Evolutionary conservation across 257 asterid genomes (phyloP), one percentile per base, ranked within the genome.

Genomic region (Solanum ossicruentum): DNA sequence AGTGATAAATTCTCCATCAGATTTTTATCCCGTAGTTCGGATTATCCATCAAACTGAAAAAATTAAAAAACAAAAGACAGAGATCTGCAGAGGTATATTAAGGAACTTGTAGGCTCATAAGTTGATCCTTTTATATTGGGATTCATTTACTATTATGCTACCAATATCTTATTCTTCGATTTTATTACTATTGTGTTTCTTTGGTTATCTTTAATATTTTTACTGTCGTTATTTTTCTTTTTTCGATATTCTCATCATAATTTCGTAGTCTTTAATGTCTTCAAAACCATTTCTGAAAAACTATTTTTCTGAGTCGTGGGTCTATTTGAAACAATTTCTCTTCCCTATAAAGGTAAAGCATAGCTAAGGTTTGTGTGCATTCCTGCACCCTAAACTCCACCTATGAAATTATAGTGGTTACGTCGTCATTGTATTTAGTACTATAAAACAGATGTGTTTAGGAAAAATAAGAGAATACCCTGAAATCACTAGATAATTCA

Each of bases 401-500:
- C 36, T 32, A 32, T 32, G 36, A 32, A 32, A 47, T 47, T 47
- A 10, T 47, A 47, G 4, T 10, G 12, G 51, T 9, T 47, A 47
- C 3, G 1, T 47, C 0, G 11, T 32, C 36, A 32, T 47, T 47
- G 49, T 45, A 8, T 45, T 45, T 45, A 45, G 10, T 8, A 45
- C 3, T 7, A 7, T 32, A 32, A 60, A 66, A 32, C 11, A 65
- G 3, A 28, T 28, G 5, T 36, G n/a, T 41, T 15, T 43, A 61
- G 1, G 41, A 4, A 43, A 84, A 55, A 84, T 41, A 69, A 57
- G 36, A 66, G 28, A 5, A 32, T 91, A 93, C 96, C 97, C 88
- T 39, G 86, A 95, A 95, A 88, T 94, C 97, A 85, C 96, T 94
- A 70, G 98, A 93, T 77, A 95, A 86, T 86, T 95, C 96, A 81